A percentile compares a stretch with the other conserved stretches of the same genome.
Evolutionary conservation across 2,329 filamentous ascomycete species (phyloP).

Genomic region (Chrysoporthe deuterocubensis): DNA sequence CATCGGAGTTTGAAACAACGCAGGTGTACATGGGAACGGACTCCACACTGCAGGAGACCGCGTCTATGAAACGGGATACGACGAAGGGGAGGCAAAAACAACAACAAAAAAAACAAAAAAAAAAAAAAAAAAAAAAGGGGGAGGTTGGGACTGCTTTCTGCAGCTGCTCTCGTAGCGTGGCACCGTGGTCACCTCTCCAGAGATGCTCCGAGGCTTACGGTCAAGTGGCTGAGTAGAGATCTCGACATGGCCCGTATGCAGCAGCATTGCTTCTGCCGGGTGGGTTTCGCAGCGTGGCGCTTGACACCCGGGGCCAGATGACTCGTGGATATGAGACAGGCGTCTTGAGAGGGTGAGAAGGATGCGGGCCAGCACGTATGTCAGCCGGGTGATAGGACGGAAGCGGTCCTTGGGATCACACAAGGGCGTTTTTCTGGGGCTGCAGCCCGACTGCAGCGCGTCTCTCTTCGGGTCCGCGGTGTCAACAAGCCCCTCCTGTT

Average conservation of each 20-base stretch:
- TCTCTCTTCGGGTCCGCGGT: neutral
- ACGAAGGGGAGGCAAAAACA: neutral
- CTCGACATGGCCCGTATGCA: neutral
- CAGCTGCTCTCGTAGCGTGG: neutral
- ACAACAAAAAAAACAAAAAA: neutral
- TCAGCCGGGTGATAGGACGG: constrained; percentile 6
- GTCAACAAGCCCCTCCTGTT: neutral
- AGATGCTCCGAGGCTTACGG: neutral
- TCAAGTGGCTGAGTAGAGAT: neutral
- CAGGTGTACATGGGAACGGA: neutral
- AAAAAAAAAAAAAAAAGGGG: neutral
- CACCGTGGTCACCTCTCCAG: neutral
- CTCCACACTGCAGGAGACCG: constrained; percentile 1
- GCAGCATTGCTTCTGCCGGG: constrained; percentile 2
- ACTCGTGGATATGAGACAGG: constrained; percentile 8
- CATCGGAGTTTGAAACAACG: constrained; percentile 4
- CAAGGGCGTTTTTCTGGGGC: neutral
- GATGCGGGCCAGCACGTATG: neutral
- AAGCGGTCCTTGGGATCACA: neutral
- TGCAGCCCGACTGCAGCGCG: constrained; percentile 1
- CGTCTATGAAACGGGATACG: neutral
- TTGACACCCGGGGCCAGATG: neutral
- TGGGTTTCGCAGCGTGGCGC: neutral
- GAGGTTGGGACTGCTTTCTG: neutral
- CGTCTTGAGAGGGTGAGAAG: neutral